Evolutionary conservation across 1,139 yeast species (phyloP).

Genomic region (Taphrina confusa): DNA sequence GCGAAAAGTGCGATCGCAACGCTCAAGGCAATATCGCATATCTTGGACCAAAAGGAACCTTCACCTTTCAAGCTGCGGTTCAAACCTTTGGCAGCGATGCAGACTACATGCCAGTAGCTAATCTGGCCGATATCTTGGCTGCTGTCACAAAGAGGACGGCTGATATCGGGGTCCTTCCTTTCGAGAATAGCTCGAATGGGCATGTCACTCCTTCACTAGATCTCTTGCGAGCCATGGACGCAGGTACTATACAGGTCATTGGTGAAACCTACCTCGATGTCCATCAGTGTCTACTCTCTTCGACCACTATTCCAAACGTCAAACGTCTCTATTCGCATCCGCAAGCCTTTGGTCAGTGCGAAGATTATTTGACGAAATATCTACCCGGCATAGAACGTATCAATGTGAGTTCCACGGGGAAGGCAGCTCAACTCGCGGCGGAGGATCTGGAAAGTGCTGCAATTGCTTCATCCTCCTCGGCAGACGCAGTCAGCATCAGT

Average conservation of each 20-base stretch:
- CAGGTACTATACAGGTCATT: slow-evolving; percentile 42
- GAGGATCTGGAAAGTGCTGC: slow-evolving; percentile 52
- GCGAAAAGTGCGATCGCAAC: too few species aligned
- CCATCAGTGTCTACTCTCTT: slow-evolving; percentile 63
- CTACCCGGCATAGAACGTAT: slow-evolving; percentile 51
- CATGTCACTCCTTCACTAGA: slow-evolving; percentile 86
- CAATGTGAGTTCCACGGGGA: slow-evolving; percentile 80
- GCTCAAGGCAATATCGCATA: slow-evolving; percentile 15
- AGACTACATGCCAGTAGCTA: slow-evolving; percentile 16
- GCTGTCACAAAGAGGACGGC: slow-evolving; percentile 2
- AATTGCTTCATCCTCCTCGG: slow-evolving; percentile 66
- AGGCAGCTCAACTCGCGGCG: slow-evolving; percentile 70
- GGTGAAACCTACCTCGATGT: slow-evolving; percentile 83
- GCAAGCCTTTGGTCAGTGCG: slow-evolving; percentile 95
- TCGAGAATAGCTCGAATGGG: slow-evolving; percentile 94
- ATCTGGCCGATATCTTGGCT: slow-evolving; percentile 18
- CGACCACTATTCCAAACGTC: slow-evolving; percentile 50
- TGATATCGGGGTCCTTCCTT: slow-evolving; percentile 75
- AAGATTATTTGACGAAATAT: slow-evolving; percentile 52
- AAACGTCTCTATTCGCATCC: slow-evolving; percentile 82
- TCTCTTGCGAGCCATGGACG: slow-evolving; percentile 53
- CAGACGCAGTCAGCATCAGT: slow-evolving; percentile 62
- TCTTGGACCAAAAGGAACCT: slow-evolving; percentile 34
- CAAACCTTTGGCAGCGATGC: slow-evolving; percentile 4
- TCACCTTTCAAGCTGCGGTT: slow-evolving; percentile 30